A percentile compares a stretch with the other conserved stretches of the same genome.
Evolutionary conservation across 768 basidiomycete genomes (phyloP).

Genomic region (Auricularia sp.): DNA sequence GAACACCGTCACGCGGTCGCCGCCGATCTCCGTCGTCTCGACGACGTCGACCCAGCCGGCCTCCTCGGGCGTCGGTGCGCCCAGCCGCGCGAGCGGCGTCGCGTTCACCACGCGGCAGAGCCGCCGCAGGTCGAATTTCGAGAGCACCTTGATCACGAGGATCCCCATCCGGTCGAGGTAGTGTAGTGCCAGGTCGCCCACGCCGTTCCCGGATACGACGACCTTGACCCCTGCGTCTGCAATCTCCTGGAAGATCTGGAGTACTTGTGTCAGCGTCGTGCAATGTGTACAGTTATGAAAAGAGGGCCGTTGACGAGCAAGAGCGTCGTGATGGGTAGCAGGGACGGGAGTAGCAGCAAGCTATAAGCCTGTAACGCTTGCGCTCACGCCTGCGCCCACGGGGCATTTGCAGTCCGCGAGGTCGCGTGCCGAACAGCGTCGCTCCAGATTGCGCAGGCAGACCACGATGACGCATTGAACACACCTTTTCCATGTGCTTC

Average conservation of each 20-base stretch:
- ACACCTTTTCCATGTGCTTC: conserved; percentile 78
- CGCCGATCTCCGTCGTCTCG: conserved; percentile 93
- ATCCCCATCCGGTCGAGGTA: conserved; percentile 91
- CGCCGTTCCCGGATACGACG: conserved; percentile 83
- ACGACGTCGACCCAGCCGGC: conserved; percentile 89
- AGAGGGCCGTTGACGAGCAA: no score
- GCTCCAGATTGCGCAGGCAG: no score
- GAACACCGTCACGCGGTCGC: conserved; percentile 94
- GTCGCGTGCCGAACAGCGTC: neutral
- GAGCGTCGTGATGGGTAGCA: no score
- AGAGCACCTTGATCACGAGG: conserved; percentile 92
- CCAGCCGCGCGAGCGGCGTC: conserved; percentile 90
- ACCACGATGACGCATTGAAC: conserved; percentile 11
- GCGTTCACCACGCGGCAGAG: conserved; percentile 93
- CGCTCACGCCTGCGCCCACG: neutral
- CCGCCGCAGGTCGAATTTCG: conserved; percentile 94
- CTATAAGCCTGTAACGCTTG: no score
- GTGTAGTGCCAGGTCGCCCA: conserved; percentile 94
- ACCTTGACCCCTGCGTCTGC: conserved; percentile 91
- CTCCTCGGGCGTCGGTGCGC: conserved; percentile 93
- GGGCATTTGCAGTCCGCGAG: neutral
- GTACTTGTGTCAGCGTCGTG: no score
- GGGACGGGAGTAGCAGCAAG: no score
- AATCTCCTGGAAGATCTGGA: conserved; percentile 97
- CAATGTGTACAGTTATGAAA: no score